A percentile compares a stretch with the other conserved stretches of the same genome.
phyloP scores from a whole-genome alignment of 2,329 filamentous ascomycete species.

The Ophiostoma australiae region DNA sequence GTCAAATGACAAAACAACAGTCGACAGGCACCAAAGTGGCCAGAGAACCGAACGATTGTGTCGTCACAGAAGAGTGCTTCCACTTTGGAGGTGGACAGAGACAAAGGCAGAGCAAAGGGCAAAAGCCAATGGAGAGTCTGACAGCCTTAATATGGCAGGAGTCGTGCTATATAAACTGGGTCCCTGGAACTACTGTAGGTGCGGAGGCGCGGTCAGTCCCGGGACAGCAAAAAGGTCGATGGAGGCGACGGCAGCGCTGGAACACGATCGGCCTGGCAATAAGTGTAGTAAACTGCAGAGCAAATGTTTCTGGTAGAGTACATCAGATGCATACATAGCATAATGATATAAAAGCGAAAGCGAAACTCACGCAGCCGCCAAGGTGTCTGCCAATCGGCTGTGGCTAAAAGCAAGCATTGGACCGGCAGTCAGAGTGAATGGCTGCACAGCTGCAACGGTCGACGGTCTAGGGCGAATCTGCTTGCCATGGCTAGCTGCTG shows the following conservation, averaged over 20 bases:
- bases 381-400: neutral
- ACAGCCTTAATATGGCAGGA: neutral
- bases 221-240: constrained; percentile 1
- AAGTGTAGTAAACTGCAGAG: neutral
- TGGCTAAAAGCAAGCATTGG: neutral
- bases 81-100: constrained; percentile 16
- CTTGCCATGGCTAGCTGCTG: neutral
- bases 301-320: no score
- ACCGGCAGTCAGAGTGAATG: neutral
- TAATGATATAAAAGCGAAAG: neutral
- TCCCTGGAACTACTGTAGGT: neutral
- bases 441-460: neutral
- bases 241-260: neutral
- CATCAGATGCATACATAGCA: no score
- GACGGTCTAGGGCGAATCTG: neutral
- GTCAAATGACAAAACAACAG: neutral
- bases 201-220: constrained; percentile 5
- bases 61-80: constrained; percentile 25
- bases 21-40: constrained; percentile 20
- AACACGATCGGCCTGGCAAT: neutral
- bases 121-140: neutral
- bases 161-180: constrained; percentile 11
- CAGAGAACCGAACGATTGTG: constrained; percentile 28
- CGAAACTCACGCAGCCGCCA: neutral
- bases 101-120: neutral